Evolutionary conservation across 2,329 filamentous ascomycete species (phyloP).

Genomic region (Talaromyces verruculosus): DNA sequence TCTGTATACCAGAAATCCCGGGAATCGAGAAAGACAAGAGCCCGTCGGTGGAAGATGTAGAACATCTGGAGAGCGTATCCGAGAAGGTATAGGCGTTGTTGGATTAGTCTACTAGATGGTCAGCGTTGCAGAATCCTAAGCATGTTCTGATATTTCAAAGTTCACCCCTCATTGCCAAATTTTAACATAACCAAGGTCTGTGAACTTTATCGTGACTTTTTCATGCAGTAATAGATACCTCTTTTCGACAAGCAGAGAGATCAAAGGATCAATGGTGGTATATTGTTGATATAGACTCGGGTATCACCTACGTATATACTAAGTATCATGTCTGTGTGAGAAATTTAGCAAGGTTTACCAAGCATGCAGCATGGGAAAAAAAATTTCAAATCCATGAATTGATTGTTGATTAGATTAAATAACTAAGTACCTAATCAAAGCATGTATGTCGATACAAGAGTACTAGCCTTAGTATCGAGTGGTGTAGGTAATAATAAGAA

Average conservation of each 20-base stretch:
- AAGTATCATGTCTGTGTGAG: neutral
- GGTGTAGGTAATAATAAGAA: neutral
- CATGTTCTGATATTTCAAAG: too few species aligned
- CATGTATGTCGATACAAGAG: neutral
- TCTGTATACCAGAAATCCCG: too few species aligned
- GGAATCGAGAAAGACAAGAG: too few species aligned
- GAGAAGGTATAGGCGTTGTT: too few species aligned
- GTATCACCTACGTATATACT: neutral
- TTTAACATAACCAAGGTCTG: too few species aligned
- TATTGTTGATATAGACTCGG: neutral
- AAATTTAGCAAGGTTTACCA: neutral
- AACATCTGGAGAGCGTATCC: too few species aligned
- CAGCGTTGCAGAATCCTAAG: too few species aligned
- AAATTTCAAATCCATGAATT: neutral
- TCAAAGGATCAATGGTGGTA: neutral
- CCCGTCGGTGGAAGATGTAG: too few species aligned
- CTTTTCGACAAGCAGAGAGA: neutral
- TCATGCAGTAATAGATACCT: neutral
- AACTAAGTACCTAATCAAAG: neutral
- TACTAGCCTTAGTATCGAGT: neutral
- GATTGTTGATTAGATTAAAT: neutral
- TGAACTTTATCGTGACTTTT: too few species aligned
- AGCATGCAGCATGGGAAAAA: neutral
- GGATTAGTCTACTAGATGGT: too few species aligned
- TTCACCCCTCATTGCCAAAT: too few species aligned